Base-by-base conservation (phyloP, 2,329 filamentous ascomycete genomes). In the Sporothrix inflata region DNA sequence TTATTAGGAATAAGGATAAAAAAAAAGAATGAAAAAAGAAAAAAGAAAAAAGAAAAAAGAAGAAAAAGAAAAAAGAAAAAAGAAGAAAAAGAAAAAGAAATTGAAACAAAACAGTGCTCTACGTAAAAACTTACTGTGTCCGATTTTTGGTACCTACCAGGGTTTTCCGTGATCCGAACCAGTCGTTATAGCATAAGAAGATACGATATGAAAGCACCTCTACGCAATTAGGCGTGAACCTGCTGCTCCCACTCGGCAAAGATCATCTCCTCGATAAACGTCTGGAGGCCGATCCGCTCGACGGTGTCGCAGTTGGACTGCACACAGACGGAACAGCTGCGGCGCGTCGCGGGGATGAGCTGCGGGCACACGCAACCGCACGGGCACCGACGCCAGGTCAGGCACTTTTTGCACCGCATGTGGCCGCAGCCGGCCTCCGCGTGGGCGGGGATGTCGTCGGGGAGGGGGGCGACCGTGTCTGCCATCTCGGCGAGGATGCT, bases 371-470 rank as follows among this genome's bases (percentile, higher is more conserved):
- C 3, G 27, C 65, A 67, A 16, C 30, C 19, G 27, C 65, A 67
- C 8, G 45, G 65, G 65, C 65, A 67, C 14, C 45, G 65, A 24
- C 45, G 45, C 65, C 65, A 67, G 16, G 19, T n/a, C 2, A 51
- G 6, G 27, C 65, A 67, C 24, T 14, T 51, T 6, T 38, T 9
- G 45, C 65, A 67, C 21, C 45, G 65, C 42, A 38, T 14, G 30
- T 67, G 65, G 42, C 65, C 65, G 27, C 65, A 67, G 27, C 42
- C 21, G 2, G 21, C 11, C 6, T 47, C 14, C 11, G 5, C 38
- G 60, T 3, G 7, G 6, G 11, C 34, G 19, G 38, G 34, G 7
- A 6, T 27, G 7, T 63, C 60, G 11, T 11, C n/a, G 38, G 21
- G 38, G n/a, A 63, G 60, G 9, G 60, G 60, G 12, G 1, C 3